A percentile compares a stretch with the other conserved stretches of the same genome.
Evolutionary conservation across 306 rosid genomes (phyloP).

Genomic region (Ormosia semicastrata): DNA sequence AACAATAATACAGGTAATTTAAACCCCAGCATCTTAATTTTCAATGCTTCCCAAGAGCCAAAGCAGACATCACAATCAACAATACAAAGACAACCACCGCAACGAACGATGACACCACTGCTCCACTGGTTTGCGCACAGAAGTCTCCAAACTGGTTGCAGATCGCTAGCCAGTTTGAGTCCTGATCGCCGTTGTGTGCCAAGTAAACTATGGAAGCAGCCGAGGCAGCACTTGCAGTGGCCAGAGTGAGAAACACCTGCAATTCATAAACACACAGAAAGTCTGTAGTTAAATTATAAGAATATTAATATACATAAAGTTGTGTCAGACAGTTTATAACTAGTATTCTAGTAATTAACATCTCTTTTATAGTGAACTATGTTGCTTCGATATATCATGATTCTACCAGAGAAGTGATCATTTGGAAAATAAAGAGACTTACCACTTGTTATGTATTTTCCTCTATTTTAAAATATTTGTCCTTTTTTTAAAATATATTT

Average conservation of each 20-base stretch:
- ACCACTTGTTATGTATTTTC: no score
- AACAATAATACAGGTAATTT: constrained; percentile 3
- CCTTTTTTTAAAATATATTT: no score
- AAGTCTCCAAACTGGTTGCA: constrained; percentile 80
- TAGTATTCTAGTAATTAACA: not conserved
- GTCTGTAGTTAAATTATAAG: not conserved
- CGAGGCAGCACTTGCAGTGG: constrained; percentile 63
- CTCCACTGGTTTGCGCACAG: constrained; percentile 60
- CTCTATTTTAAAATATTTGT: no score
- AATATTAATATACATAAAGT: not conserved
- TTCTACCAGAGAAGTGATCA: no score
- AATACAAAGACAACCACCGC: constrained; percentile 48
- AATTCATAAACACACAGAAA: not conserved
- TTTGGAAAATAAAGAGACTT: no score
- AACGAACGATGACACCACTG: constrained; percentile 63
- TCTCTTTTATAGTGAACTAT: no score
- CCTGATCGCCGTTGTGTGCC: constrained; percentile 78
- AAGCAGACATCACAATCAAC: constrained; percentile 61
- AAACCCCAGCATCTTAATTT: not conserved
- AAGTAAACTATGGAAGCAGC: constrained; percentile 77
- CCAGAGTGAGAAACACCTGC: constrained; percentile 73
- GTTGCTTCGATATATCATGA: no score
- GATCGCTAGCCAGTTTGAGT: constrained; percentile 82
- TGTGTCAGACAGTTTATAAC: not conserved
- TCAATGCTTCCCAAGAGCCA: constrained; percentile 52